Evolutionary conservation across 1,284 basidiomycete genomes (phyloP).

Genomic region (Coniferiporia weirii): DNA sequence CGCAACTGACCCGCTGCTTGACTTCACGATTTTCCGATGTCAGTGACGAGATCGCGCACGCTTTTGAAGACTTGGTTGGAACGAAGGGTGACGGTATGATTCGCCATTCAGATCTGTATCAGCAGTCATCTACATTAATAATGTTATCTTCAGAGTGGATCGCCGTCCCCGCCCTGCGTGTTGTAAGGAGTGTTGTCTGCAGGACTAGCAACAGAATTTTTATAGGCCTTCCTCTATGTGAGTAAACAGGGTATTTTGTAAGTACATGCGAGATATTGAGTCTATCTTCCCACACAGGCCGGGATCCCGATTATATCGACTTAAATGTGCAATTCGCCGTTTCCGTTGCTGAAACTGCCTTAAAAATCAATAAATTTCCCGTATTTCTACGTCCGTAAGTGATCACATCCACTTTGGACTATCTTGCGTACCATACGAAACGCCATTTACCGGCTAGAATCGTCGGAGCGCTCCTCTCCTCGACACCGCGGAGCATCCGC

Average conservation of each 20-base stretch:
- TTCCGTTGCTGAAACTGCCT: constrained; percentile 26
- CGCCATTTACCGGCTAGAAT: neutral
- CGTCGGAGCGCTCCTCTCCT: neutral
- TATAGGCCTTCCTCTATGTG: constrained; percentile 37
- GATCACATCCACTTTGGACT: neutral
- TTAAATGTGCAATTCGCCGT: constrained; percentile 32
- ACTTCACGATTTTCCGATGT: constrained; percentile 22
- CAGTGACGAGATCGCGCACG: constrained; percentile 24
- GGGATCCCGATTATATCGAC: constrained; percentile 34
- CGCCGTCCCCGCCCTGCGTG: constrained; percentile 28
- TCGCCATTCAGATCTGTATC: neutral
- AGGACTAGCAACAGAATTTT: constrained; percentile 37
- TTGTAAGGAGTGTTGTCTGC: constrained; percentile 35
- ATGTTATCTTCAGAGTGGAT: constrained; percentile 31
- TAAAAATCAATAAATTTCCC: constrained; percentile 32
- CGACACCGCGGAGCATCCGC: constrained; percentile 13
- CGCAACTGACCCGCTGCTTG: constrained; percentile 24
- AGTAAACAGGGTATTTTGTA: constrained; percentile 8
- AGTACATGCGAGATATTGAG: no score
- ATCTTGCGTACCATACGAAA: constrained; percentile 1
- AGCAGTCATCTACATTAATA: no score
- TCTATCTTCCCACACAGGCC: constrained; percentile 28
- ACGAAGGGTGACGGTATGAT: constrained; percentile 12
- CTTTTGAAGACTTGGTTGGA: constrained; percentile 24
- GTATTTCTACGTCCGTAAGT: constrained; percentile 25